Conservation (phyloP, 1,284 basidiomycete genomes). For the Tetrapyrgos nigripes region DNA sequence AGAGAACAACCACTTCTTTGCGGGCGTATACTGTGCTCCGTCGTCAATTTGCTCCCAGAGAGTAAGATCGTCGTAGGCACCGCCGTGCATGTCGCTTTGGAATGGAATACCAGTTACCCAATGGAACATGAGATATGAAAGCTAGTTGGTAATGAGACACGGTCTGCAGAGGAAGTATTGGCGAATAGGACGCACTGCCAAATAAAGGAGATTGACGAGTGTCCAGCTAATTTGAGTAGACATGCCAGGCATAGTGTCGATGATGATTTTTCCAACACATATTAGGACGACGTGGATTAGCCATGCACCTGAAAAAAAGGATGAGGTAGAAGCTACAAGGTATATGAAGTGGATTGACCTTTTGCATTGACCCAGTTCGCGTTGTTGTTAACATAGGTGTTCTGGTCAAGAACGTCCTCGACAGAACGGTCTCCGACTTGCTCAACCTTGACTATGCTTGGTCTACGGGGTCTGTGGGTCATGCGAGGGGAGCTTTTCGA, state of each 20-base stretch:
- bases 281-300: constrained; percentile 97
- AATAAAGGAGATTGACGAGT: constrained; percentile 91
- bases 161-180: not conserved
- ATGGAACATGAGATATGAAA: constrained; percentile 99
- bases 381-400: constrained; percentile 89
- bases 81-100: constrained; percentile 85
- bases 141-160: constrained; percentile 49
- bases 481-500: constrained; percentile 23
- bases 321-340: constrained; percentile 2
- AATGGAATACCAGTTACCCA: constrained; percentile 98
- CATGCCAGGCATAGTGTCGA: constrained; percentile 96
- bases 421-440: constrained; percentile 80
- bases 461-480: constrained; percentile 72
- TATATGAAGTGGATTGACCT: constrained; percentile 58
- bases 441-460: constrained; percentile 89
- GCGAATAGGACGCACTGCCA: constrained; percentile 68
- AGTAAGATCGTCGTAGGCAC: constrained; percentile 97
- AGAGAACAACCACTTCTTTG: constrained; percentile 96
- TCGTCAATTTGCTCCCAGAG: constrained; percentile 99
- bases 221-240: constrained; percentile 96
- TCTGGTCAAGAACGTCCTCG: constrained; percentile 84
- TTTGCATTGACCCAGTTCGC: constrained; percentile 99
- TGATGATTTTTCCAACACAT: constrained; percentile 86
- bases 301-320: constrained; percentile 83
- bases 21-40: constrained; percentile 97